Evolutionary conservation across 2,329 filamentous ascomycete genomes (phyloP).

Genomic region (Talaromyces rugulosus): DNA sequence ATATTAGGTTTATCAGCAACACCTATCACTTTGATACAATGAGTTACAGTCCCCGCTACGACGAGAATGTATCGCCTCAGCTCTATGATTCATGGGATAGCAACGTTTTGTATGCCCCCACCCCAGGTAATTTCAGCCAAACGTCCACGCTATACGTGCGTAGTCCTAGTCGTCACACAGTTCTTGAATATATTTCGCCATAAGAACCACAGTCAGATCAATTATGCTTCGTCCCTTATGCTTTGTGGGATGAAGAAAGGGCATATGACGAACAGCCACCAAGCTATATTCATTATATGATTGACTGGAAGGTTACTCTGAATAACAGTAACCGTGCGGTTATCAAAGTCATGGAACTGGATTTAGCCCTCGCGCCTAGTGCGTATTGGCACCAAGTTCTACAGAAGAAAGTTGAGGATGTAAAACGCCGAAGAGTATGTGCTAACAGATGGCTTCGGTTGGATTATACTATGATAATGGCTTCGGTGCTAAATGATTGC

Average conservation of each 20-base stretch:
- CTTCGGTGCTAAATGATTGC: constrained; percentile 17
- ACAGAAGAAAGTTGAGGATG: constrained; percentile 14
- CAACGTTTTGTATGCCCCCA: constrained; percentile 18
- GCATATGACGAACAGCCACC: constrained; percentile 22
- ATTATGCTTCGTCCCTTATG: background rate
- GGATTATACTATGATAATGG: constrained; percentile 19
- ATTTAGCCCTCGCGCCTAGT: constrained; percentile 16
- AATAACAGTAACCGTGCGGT: constrained; percentile 22
- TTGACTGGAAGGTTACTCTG: constrained; percentile 21
- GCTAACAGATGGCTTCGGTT: constrained; percentile 17
- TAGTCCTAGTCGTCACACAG: constrained; percentile 1
- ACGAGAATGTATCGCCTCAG: background rate
- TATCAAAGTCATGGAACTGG: constrained; percentile 27
- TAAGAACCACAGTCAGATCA: background rate
- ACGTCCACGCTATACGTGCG: background rate
- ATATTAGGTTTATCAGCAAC: background rate
- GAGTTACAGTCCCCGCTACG: background rate
- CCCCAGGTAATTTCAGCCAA: constrained; percentile 16
- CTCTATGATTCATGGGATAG: constrained; percentile 14
- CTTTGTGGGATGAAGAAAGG: background rate
- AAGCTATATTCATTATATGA: constrained; percentile 15
- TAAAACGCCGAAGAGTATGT: constrained; percentile 14
- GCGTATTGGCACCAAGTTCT: constrained; percentile 17
- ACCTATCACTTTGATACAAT: background rate
- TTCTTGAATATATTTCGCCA: background rate